phyloP scores from a whole-genome alignment of 345 rosid genomes.

The Murraya paniculata region DNA sequence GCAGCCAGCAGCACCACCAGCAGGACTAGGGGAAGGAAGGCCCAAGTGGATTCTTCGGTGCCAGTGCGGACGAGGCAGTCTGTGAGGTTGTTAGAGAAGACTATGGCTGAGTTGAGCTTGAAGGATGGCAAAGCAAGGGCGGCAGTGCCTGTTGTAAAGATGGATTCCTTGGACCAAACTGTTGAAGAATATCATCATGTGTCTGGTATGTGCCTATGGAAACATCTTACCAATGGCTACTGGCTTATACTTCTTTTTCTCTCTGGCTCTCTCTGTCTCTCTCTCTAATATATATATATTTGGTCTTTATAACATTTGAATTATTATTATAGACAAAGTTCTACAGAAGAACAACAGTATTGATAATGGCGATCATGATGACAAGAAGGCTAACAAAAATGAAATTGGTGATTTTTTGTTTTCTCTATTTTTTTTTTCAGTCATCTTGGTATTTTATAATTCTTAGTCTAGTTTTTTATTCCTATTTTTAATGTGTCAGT shows the following conservation, averaged over 20 bases:
- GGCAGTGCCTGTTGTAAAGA: conserved; percentile 19
- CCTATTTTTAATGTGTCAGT: background rate
- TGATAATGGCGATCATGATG: background rate
- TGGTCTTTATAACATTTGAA: background rate
- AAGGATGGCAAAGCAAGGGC: conserved; percentile 28
- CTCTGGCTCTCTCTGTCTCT: too few species aligned
- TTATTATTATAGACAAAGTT: background rate
- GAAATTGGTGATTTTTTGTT: background rate
- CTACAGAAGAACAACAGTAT: background rate
- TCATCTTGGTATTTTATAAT: too few species aligned
- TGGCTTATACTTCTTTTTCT: background rate
- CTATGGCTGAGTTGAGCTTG: conserved; percentile 51
- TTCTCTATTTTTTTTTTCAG: too few species aligned
- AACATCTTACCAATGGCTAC: background rate
- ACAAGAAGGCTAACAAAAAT: background rate
- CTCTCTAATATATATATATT: too few species aligned
- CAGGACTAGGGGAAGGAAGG: background rate
- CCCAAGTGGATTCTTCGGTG: conserved; percentile 22
- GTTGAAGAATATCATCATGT: conserved; percentile 20
- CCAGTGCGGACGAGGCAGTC: conserved; percentile 66
- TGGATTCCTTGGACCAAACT: conserved; percentile 27
- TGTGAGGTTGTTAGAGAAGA: conserved; percentile 61
- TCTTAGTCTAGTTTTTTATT: too few species aligned
- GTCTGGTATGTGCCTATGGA: conserved; percentile 35
- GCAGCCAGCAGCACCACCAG: conserved; percentile 32